Conservation (phyloP, 306 rosid species). For the Cucumis sativus region Cucumber_9930_V3 NC_026656.2:13380001-13380500, state of each 20-base stretch:
- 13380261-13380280: constrained; percentile 63
- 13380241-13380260: constrained; percentile 47
- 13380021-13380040: constrained; percentile 39
- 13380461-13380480: constrained; percentile 25
- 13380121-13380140: constrained; percentile 36
- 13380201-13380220: constrained; percentile 49
- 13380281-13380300: constrained; percentile 66
- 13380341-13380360: constrained; percentile 40
- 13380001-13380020: constrained; percentile 44
- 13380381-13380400: constrained; percentile 54
- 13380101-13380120: constrained; percentile 33
- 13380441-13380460: constrained; percentile 35
- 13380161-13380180: constrained; percentile 45
- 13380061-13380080: constrained; percentile 36
- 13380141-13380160: constrained; percentile 47
- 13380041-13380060: constrained; percentile 30
- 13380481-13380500: constrained; percentile 28
- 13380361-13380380: constrained; percentile 47
- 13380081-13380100: constrained; percentile 27
- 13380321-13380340: constrained; percentile 65
- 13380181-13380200: constrained; percentile 63
- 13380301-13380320: constrained; percentile 58
- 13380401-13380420: constrained; percentile 48
- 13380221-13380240: constrained; percentile 21
- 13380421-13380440: constrained; percentile 27